Evolutionary conservation across 129 eudicot species (phyloP), one percentile per base, ranked within the genome.

Genomic region (Helichrysum umbraculigerum): DNA sequence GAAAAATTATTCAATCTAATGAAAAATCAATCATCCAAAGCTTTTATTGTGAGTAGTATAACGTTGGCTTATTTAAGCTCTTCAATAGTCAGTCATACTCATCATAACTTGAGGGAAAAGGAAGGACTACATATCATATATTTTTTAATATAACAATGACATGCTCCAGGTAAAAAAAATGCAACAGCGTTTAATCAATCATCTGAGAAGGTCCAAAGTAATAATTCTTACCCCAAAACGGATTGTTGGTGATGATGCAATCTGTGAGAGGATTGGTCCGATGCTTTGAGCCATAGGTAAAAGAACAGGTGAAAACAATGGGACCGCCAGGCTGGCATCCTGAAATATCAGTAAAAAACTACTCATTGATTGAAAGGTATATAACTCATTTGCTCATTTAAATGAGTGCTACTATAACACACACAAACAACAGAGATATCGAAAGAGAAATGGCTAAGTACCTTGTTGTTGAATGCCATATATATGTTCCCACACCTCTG

Each of bases 401-500:
- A 57, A 77, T 37, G 11, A 58, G 28, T 54, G 32, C 69, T 28
- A 57, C 60, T 2, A 59, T 66, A 76, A 54, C 39, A 68, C 62
- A 41, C 5, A 28, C 8, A 63, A 16, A 57, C 50, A 72, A 32
- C 12, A 30, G 42, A 64, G 12, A 30, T 11, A 1, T 17, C 11
- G 20, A 30, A 63, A 66, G 73, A 33, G 54, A 76, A 65, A 51
- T 50, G 35, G 17, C 39, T n/a, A 84, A 44, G 54, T 78, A 93
- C 98, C 99, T 91, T 94, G 85, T 89, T 94, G 69, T 91, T 94
- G 74, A 91, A 94, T 59, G 99, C 86, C 89, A 94, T 89, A 70
- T 88, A 81, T 39, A 89, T 83, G 82, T 94, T 94, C 73, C 99
- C 99, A 52, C 81, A 84, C 76, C 96, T 85, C 80, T 89, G 84